Evolutionary conservation across 176 grass and related monocot genomes (phyloP).

Genomic region (Sorghum bicolor): DNA sequence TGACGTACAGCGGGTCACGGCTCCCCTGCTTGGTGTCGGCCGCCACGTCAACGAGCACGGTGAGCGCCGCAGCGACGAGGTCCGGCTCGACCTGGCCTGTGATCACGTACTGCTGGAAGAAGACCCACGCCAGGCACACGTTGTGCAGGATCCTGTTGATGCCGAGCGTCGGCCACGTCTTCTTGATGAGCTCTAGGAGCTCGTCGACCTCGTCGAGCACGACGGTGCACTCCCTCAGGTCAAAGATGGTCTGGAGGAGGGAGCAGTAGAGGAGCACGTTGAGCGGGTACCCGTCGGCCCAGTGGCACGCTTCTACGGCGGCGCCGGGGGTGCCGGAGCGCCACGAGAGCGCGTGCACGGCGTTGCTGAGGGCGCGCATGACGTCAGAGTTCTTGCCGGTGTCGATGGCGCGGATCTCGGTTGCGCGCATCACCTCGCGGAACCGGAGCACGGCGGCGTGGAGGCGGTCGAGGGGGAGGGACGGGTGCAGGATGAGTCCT

Average conservation of each 20-base stretch:
- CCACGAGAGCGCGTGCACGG: slow-evolving; percentile 75
- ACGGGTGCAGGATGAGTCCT: slow-evolving; percentile 66
- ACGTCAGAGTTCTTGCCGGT: slow-evolving; percentile 69
- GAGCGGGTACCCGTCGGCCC: slow-evolving; percentile 86
- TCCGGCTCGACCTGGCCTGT: slow-evolving; percentile 81
- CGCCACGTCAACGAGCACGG: slow-evolving; percentile 69
- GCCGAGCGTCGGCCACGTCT: slow-evolving; percentile 74
- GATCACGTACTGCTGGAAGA: slow-evolving; percentile 83
- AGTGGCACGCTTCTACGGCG: slow-evolving; percentile 45
- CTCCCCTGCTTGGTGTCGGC: slow-evolving; percentile 54
- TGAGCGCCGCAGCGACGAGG: slow-evolving; percentile 52
- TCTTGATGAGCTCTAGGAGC: slow-evolving; percentile 89
- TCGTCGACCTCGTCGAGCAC: slow-evolving; percentile 92
- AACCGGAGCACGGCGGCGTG: slow-evolving; percentile 58
- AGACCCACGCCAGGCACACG: slow-evolving; percentile 67
- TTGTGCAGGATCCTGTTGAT: slow-evolving; percentile 61
- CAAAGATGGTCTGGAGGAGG: slow-evolving; percentile 71
- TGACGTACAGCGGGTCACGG: slow-evolving; percentile 49
- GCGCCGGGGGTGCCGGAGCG: slow-evolving; percentile 16
- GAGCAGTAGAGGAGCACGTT: slow-evolving; percentile 73
- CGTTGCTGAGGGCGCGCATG: slow-evolving; percentile 58
- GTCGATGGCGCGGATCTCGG: slow-evolving; percentile 64
- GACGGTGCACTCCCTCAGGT: slow-evolving; percentile 57
- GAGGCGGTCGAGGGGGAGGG: slow-evolving; percentile 59
- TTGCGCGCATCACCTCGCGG: slow-evolving; percentile 59